Percentiles rank a stretch among this genome's conserved stretches.
phyloP scores from a whole-genome alignment of 176 grass and related monocot species.

The Cocos nucifera region DNA sequence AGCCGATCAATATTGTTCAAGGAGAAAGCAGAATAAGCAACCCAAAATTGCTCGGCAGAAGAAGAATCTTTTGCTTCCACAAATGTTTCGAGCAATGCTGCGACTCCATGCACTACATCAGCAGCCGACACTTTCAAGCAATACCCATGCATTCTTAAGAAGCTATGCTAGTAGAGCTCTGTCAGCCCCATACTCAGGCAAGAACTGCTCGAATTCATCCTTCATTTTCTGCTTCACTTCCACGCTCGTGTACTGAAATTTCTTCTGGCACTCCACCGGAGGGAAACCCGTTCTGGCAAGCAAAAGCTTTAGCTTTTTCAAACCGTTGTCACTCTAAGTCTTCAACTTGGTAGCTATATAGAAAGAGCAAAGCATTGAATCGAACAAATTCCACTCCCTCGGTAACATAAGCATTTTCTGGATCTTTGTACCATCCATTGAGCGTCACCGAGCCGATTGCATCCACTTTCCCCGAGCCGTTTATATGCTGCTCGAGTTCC shows the following conservation, averaged over 20 bases:
- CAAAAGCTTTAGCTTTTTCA: conserved; percentile 87
- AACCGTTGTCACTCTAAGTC: conserved; percentile 85
- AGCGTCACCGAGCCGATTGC: conserved; percentile 48
- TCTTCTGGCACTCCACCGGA: conserved; percentile 75
- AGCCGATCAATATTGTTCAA: conserved; percentile 59
- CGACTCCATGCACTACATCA: conserved; percentile 86
- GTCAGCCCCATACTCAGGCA: conserved; percentile 88
- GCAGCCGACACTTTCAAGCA: conserved; percentile 72
- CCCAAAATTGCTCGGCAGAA: conserved; percentile 61
- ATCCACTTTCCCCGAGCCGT: conserved; percentile 59
- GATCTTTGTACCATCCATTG: conserved; percentile 83
- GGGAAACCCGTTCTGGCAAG: conserved; percentile 89
- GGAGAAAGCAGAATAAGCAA: conserved; percentile 70
- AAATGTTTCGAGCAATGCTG: conserved; percentile 55
- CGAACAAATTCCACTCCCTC: conserved; percentile 70
- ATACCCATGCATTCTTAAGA: conserved; percentile 74
- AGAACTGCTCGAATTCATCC: conserved; percentile 69
- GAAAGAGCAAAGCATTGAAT: conserved; percentile 90
- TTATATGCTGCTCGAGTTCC: conserved; percentile 93
- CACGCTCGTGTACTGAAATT: conserved; percentile 91
- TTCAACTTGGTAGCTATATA: conserved; percentile 82
- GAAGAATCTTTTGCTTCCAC: conserved; percentile 24
- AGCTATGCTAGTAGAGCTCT: conserved; percentile 77
- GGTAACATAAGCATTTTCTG: conserved; percentile 68
- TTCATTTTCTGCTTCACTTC: conserved; percentile 88